These are phyloP conservation scores for Lithocarpus polystachyus DNA, from an alignment of 306 rosid genomes.

Conservation along the genomic window DNA sequence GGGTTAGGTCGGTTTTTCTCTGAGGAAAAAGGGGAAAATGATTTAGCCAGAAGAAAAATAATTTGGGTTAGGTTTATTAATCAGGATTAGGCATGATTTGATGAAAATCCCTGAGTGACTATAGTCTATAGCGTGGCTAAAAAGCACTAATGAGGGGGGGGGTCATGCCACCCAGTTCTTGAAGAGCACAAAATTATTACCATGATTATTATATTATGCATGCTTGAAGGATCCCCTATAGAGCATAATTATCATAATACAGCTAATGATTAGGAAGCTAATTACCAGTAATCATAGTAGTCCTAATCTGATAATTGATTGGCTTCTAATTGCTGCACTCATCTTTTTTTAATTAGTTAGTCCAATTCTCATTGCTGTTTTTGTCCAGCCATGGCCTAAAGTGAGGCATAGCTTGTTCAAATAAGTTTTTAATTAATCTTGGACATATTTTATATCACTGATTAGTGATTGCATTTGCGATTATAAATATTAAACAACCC, in stretches of 20 bases:
- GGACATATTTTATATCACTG: background rate
- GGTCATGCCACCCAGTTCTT: background rate
- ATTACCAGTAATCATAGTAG: slow-evolving; percentile 20
- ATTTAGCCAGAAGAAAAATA: background rate
- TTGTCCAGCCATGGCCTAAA: background rate
- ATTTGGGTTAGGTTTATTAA: background rate
- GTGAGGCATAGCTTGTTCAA: background rate
- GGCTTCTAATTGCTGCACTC: slow-evolving; percentile 8
- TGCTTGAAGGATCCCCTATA: background rate
- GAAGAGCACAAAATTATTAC: background rate
- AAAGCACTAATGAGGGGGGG: background rate
- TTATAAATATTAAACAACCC: background rate
- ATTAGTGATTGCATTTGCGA: background rate
- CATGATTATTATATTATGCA: background rate
- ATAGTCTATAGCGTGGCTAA: background rate
- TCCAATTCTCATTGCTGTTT: background rate
- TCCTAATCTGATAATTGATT: slow-evolving; percentile 33
- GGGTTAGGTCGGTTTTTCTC: background rate
- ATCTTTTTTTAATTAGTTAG: background rate
- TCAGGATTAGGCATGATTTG: background rate
- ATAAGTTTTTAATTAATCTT: background rate
- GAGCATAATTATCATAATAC: background rate
- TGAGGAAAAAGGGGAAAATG: background rate
- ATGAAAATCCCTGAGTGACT: background rate
- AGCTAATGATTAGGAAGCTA: slow-evolving; percentile 30